Evolutionary conservation across 352 stramenopile genomes (phyloP).

Genomic region (Pythium rhizo-oryzae): DNA sequence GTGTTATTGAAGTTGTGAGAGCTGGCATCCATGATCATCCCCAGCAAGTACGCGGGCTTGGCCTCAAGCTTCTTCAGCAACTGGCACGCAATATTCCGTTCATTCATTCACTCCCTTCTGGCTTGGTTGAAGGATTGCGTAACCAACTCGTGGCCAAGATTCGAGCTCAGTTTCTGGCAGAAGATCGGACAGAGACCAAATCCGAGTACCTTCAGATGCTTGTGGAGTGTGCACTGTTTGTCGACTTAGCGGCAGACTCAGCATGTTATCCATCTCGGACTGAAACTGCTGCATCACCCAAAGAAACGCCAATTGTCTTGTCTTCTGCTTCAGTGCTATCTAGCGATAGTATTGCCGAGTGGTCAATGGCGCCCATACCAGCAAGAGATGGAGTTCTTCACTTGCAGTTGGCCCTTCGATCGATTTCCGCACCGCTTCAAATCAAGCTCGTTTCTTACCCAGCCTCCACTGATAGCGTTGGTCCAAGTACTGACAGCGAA

Average conservation of each 20-base stretch:
- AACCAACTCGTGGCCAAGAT: slow-evolving; percentile 53
- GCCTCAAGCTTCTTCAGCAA: slow-evolving; percentile 47
- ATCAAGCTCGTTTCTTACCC: background rate
- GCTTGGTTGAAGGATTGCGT: slow-evolving; percentile 44
- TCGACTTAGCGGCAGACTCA: slow-evolving; percentile 64
- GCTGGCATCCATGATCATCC: slow-evolving; percentile 29
- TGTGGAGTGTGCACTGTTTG: slow-evolving; percentile 53
- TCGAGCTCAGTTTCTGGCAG: slow-evolving; percentile 45
- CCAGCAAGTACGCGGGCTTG: slow-evolving; percentile 40
- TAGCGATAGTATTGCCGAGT: background rate
- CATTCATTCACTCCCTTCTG: slow-evolving; percentile 44
- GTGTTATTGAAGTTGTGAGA: background rate
- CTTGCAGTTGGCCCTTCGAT: background rate
- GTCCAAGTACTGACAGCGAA: background rate
- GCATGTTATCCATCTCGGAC: slow-evolving; percentile 27
- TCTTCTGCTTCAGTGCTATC: background rate
- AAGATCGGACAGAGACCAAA: slow-evolving; percentile 57
- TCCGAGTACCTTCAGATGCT: slow-evolving; percentile 65
- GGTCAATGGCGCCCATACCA: background rate
- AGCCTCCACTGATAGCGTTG: background rate
- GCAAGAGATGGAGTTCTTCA: background rate
- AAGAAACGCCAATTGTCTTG: background rate
- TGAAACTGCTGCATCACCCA: background rate
- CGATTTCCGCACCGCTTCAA: background rate
- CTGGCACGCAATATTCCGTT: slow-evolving; percentile 36